A percentile compares a stretch with the other conserved stretches of the same genome.
Evolutionary conservation across 1,284 basidiomycete genomes (phyloP).

Genomic region (Cutaneotrichosporon arboriforme): DNA sequence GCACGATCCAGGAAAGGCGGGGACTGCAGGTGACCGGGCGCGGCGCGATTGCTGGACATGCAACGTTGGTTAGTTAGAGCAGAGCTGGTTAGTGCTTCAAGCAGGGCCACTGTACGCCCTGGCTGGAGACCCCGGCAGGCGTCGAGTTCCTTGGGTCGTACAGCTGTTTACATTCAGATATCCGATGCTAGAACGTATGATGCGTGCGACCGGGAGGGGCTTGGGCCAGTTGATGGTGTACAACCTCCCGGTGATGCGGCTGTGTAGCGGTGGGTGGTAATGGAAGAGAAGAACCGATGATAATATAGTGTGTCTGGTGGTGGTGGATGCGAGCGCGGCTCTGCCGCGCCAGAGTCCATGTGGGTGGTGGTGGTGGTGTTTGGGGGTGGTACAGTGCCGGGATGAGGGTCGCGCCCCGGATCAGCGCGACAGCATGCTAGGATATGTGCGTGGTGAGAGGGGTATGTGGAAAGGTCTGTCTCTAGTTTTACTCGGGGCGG

Average conservation of each 20-base stretch:
- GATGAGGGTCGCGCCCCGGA: too few relatives aligned
- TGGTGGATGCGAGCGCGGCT: conserved; percentile 1
- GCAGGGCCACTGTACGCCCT: too few relatives aligned
- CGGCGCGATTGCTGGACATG: too few relatives aligned
- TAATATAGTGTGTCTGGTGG: neutral
- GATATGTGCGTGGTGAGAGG: neutral
- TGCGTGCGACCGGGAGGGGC: conserved; percentile 6
- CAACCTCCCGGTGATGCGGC: conserved; percentile 4
- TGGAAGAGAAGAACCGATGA: too few relatives aligned
- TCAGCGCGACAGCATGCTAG: neutral
- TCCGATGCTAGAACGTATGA: conserved; percentile 15
- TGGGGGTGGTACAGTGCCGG: conserved; percentile 1
- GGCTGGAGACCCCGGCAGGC: too few relatives aligned
- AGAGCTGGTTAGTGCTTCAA: too few relatives aligned
- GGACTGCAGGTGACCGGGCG: too few relatives aligned
- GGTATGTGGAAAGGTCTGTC: neutral
- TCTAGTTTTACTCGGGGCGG: conserved; percentile 38
- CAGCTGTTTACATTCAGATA: conserved; percentile 18
- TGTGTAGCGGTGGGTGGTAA: neutral
- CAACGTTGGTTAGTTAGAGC: too few relatives aligned
- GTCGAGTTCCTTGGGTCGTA: too few relatives aligned
- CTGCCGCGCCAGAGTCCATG: conserved; percentile 2
- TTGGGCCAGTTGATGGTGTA: neutral
- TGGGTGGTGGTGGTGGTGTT: too few relatives aligned
- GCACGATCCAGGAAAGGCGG: too few relatives aligned